A percentile compares a stretch with the other conserved stretches of the same genome.
These are phyloP conservation scores for Alternaria sp. DNA, from an alignment of 2,329 filamentous ascomycete species.

Conservation along the genomic window DNA sequence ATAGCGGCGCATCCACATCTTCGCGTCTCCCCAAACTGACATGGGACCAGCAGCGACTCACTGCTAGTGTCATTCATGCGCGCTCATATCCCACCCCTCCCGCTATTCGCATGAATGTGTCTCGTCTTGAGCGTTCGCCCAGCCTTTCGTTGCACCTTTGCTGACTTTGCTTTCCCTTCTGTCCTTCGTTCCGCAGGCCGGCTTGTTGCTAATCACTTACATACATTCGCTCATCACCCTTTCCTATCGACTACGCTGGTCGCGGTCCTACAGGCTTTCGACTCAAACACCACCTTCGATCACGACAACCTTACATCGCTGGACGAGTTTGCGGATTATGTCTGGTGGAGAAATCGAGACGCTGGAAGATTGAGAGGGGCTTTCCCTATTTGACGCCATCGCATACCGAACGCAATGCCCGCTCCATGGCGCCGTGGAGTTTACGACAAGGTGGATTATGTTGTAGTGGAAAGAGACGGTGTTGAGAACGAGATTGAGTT, in stretches of 20 bases:
- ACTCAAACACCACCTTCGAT: constrained; percentile 29
- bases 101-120: constrained; percentile 42
- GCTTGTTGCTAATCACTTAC: constrained; percentile 45
- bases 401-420: constrained; percentile 38
- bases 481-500: constrained; percentile 19
- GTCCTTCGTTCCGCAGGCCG: constrained; percentile 48
- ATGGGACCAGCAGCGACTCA: constrained; percentile 44
- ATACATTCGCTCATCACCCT: constrained; percentile 39
- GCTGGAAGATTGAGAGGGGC: constrained; percentile 46
- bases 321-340: constrained; percentile 42
- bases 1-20: constrained; percentile 23
- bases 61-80: constrained; percentile 48
- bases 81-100: constrained; percentile 44
- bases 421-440: constrained; percentile 28
- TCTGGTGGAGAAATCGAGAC: constrained; percentile 37
- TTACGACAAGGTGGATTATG: constrained; percentile 34
- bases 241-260: constrained; percentile 31
- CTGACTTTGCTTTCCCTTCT: constrained; percentile 41
- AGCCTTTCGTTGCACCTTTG: constrained; percentile 41
- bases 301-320: constrained; percentile 21
- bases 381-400: constrained; percentile 29
- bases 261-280: constrained; percentile 46
- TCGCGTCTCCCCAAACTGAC: constrained; percentile 45
- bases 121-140: constrained; percentile 45
- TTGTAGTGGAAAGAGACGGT: constrained; percentile 36